Base-by-base conservation (phyloP, 2,329 filamentous ascomycete genomes). In the Talaromyces funiculosus region DNA sequence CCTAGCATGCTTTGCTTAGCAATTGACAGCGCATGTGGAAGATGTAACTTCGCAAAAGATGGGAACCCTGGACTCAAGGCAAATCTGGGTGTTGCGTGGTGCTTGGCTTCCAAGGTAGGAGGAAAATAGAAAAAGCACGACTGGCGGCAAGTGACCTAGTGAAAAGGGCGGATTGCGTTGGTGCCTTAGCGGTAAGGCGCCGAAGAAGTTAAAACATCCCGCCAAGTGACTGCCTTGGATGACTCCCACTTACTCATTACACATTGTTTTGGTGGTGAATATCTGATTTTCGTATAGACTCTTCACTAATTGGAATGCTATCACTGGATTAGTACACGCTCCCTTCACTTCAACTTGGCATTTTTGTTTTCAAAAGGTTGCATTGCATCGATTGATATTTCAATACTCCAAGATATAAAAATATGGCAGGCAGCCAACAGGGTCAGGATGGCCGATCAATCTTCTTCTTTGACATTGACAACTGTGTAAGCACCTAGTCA, bases 401-500 rank as follows among this genome's bases (percentile, higher is more conserved):
- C 40, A 14, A 4, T 16, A n/a, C 38, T 16, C 38, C n/a, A n/a
- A 29, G 38, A n/a, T n/a, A 35, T 33, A 33, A 14, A 31, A 51
- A 14, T 38, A 61, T 63, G 58, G 53, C 54, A 9, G 5, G n/a
- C 31, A 8, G 20, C 33, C 29, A 24, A 37, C n/a, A n/a, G n/a
- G 38, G 63, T 54, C 63, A 66, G 62, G 75, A 80, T 64, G 66
- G 70, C 63, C 73, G 84, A 64, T 80, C 82, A 1, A 80, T 90
- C 20, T 84, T 86, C 73, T 86, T 85, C 75, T 97, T 97, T 72
- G 94, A 99, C 73, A 97, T 99, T 71, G 94, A 99, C 81, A 99
- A 99, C 72, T 99, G 95, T 77, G 84, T 86, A 80, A 64, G 83
- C 78, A 14, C 22, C 14, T 35, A 8, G 20, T 3, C 7, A 37